Percentiles rank a stretch among this genome's conserved stretches.
Evolutionary conservation across 2,329 filamentous ascomycete species (phyloP).

Genomic region (Chrysoporthe austroafricana): DNA sequence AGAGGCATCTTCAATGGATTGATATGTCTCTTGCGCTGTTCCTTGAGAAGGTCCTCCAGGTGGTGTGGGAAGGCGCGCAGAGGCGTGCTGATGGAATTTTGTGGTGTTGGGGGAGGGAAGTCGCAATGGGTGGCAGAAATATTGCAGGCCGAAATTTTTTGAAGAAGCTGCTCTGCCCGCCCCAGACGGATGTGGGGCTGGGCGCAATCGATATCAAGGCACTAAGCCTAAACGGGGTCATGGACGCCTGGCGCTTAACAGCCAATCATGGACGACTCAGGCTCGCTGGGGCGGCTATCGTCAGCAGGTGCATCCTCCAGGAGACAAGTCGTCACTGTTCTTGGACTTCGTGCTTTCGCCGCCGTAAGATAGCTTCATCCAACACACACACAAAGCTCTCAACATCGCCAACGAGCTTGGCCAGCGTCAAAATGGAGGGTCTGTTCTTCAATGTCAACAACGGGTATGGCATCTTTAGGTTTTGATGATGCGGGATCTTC

Average conservation of each 20-base stretch:
- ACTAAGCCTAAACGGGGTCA: constrained; percentile 12
- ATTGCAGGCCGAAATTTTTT: constrained; percentile 28
- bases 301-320: constrained; percentile 16
- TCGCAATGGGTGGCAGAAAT: constrained; percentile 22
- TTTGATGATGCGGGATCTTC: neutral
- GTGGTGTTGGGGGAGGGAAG: constrained; percentile 17
- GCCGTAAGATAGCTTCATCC: constrained; percentile 8
- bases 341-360: neutral
- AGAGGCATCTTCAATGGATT: constrained; percentile 69
- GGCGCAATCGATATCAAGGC: neutral
- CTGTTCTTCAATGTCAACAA: constrained; percentile 94
- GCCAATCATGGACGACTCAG: constrained; percentile 20
- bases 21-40: constrained; percentile 29
- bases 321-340: constrained; percentile 26
- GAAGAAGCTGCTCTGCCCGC: constrained; percentile 21
- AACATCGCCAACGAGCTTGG: constrained; percentile 7
- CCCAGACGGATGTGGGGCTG: constrained; percentile 22
- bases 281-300: constrained; percentile 10
- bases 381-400: constrained; percentile 3
- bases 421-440: constrained; percentile 71
- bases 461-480: constrained; percentile 58
- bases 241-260: neutral
- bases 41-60: constrained; percentile 28
- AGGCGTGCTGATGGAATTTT: constrained; percentile 19
- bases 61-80: constrained; percentile 33